Evolutionary conservation across 306 rosid genomes (phyloP), one percentile per base, ranked within the genome.

Genomic region (Boehmeria nivea): DNA sequence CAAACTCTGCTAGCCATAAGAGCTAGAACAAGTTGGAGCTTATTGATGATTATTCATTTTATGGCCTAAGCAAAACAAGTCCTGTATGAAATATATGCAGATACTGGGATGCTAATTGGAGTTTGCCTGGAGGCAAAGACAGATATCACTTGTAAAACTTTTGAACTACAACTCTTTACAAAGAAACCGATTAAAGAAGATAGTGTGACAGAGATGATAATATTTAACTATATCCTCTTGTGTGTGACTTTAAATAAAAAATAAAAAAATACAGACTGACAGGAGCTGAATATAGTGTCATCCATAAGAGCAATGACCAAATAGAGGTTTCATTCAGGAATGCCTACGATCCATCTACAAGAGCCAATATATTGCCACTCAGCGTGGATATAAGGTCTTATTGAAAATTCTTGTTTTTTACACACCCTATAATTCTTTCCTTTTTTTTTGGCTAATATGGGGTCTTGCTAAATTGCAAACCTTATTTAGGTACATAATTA

Each of bases 21-120:
- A n/a, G n/a, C n/a, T n/a, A n/a, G n/a, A n/a, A n/a, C n/a, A n/a
- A n/a, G n/a, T n/a, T n/a, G n/a, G n/a, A n/a, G n/a, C n/a, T n/a
- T n/a, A n/a, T n/a, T n/a, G n/a, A n/a, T n/a, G n/a, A n/a, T n/a
- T n/a, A n/a, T 50, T 13, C 8, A 14, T 21, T 17, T 52, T 28
- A n/a, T 25, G 25, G 38, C 19, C 3, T 51, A 26, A 25, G 3
- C 36, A 4, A 31, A 31, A 31, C 36, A 14, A n/a, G 34, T 15
- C 54, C 20, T 54, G 12, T 54, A 1, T 12, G 25, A 8, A 11
- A 10, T 4, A 54, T 54, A 17, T 66, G 59, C 75, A 77, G 82
- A 51, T 72, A 77, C 12, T 77, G 82, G 82, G 82, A 72, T 59
- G 61, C 56, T 52, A 72, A 72, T 60, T 72, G 82, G 82, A 77